Evolutionary conservation across 1,284 basidiomycete species (phyloP).

Genomic region (Ganoderma sinense): DNA sequence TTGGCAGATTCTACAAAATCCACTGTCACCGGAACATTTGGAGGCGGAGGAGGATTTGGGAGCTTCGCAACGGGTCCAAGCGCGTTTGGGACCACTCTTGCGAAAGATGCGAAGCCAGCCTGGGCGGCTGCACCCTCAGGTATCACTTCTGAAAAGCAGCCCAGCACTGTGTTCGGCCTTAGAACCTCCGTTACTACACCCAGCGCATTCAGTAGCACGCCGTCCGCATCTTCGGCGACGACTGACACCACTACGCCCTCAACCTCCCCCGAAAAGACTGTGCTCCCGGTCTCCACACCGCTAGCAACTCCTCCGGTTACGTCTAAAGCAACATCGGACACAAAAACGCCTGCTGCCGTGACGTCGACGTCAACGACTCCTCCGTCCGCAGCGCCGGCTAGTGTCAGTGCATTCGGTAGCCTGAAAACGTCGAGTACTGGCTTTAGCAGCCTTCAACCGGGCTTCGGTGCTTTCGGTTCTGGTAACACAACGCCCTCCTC

Average conservation of each 20-base stretch:
- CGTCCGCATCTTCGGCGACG: not conserved
- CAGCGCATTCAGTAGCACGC: conserved; percentile 4
- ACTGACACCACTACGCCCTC: conserved; percentile 5
- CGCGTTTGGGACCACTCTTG: conserved; percentile 35
- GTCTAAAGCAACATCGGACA: conserved; percentile 7
- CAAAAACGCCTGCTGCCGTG: conserved; percentile 2
- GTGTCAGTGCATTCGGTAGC: conserved; percentile 31
- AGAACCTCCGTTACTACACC: not conserved
- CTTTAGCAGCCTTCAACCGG: conserved; percentile 48
- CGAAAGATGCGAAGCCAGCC: conserved; percentile 32
- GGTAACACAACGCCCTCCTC: conserved; percentile 36
- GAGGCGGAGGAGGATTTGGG: conserved; percentile 34
- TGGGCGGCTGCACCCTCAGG: conserved; percentile 28
- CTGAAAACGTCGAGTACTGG: conserved; percentile 44
- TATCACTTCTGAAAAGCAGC: conserved; percentile 11
- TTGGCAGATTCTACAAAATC: conserved; percentile 14
- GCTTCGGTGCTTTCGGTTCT: conserved; percentile 49
- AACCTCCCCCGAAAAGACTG: conserved; percentile 22
- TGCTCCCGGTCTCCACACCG: conserved; percentile 13
- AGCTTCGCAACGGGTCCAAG: conserved; percentile 36
- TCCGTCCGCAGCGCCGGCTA: conserved; percentile 16
- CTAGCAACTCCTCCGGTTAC: conserved; percentile 23
- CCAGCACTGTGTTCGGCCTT: conserved; percentile 25
- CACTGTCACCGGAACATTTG: conserved; percentile 16
- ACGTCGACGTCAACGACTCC: conserved; percentile 10